phyloP scores from a whole-genome alignment of 2,329 filamentous ascomycete species.

The Pseudocercospora fuligena region DNA sequence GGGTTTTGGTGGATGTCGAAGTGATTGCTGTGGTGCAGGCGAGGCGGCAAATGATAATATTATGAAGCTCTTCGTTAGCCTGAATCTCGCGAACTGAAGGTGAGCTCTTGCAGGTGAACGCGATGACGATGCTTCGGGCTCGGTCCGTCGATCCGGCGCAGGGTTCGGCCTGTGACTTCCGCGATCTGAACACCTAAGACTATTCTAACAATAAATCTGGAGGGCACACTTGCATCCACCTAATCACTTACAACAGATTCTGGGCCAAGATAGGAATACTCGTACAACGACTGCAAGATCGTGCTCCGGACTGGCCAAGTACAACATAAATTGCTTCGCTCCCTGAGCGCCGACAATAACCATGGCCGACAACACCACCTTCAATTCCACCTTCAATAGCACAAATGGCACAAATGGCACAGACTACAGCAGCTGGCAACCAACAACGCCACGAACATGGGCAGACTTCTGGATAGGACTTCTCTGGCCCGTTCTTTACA shows the following conservation, averaged over 20 bases:
- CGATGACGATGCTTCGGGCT: not conserved
- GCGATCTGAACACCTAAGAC: conserved; percentile 11
- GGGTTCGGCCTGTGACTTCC: conserved; percentile 8
- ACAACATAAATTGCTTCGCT: not conserved
- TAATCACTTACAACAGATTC: not conserved
- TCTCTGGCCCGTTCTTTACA: conserved; percentile 84
- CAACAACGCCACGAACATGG: conserved; percentile 28
- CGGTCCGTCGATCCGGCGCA: not conserved
- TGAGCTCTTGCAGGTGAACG: not conserved
- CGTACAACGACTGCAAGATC: not conserved
- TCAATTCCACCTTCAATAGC: conserved; percentile 36
- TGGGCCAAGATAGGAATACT: not conserved
- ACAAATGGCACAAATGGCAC: conserved; percentile 27
- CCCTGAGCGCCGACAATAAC: conserved; percentile 26
- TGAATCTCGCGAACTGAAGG: conserved; percentile 1
- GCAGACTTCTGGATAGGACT: conserved; percentile 73
- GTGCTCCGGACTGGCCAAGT: not conserved
- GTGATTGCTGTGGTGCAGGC: conserved; percentile 5
- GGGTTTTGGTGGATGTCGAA: not conserved
- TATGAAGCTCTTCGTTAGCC: conserved; percentile 1
- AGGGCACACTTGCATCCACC: conserved; percentile 2
- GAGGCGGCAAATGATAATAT: conserved; percentile 19
- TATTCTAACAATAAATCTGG: conserved; percentile 9
- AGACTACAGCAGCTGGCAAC: conserved; percentile 27
- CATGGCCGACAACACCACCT: conserved; percentile 34